Evolutionary conservation across 2,329 filamentous ascomycete genomes (phyloP).

Genomic region (Coniochaeta sp.): DNA sequence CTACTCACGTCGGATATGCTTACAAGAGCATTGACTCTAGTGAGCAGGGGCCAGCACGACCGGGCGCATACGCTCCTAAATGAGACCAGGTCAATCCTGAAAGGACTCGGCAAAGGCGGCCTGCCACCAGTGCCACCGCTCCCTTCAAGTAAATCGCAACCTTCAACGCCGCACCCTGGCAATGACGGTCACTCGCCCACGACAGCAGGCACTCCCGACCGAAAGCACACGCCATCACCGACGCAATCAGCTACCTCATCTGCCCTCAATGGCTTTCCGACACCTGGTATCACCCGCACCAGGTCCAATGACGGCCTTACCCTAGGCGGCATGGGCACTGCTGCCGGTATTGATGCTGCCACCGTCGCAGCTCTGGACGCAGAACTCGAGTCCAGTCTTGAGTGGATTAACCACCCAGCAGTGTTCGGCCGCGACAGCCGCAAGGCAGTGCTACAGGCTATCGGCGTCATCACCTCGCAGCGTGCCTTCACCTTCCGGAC

Average conservation of each 20-base stretch:
- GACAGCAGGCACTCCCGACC: constrained; percentile 39
- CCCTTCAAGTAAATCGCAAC: constrained; percentile 31
- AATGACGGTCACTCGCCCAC: constrained; percentile 34
- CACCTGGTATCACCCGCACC: constrained; percentile 35
- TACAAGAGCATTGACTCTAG: constrained; percentile 81
- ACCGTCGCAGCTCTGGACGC: constrained; percentile 84
- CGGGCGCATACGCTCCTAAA: constrained; percentile 85
- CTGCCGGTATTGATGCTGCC: constrained; percentile 69
- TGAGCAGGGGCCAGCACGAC: constrained; percentile 87
- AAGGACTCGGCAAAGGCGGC: constrained; percentile 90
- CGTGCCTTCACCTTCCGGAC: constrained; percentile 90
- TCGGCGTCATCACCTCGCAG: constrained; percentile 93
- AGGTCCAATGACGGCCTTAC: constrained; percentile 51
- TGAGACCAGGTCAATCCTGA: constrained; percentile 91
- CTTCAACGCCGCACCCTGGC: constrained; percentile 40
- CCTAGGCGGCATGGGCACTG: constrained; percentile 33
- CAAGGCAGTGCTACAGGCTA: constrained; percentile 92
- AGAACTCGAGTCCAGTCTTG: constrained; percentile 81
- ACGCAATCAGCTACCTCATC: constrained; percentile 40
- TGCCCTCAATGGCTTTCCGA: constrained; percentile 28
- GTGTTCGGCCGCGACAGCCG: constrained; percentile 90
- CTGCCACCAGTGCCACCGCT: constrained; percentile 77
- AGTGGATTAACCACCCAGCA: constrained; percentile 97
- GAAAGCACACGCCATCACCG: constrained; percentile 48
- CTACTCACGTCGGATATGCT: constrained; percentile 97